These are phyloP conservation scores for Plasmodium inui DNA, from an alignment of 169 alveolate species.

Conservation along the genomic window DNA sequence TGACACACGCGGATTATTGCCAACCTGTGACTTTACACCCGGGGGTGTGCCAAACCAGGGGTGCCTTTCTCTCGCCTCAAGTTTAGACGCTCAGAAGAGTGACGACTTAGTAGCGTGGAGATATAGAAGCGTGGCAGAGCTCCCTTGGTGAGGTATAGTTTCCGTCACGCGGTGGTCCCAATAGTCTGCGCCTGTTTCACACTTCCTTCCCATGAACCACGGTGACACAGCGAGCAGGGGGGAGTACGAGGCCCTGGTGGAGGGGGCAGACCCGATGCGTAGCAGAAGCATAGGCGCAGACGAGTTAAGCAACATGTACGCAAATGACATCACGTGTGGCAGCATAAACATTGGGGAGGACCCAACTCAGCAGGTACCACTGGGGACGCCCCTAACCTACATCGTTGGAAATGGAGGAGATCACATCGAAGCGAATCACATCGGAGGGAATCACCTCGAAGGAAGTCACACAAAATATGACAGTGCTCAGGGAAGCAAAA, in stretches of 20 bases:
- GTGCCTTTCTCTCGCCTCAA: neutral
- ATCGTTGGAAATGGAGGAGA: slow-evolving; percentile 5
- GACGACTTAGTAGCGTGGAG: neutral
- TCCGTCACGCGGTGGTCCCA: neutral
- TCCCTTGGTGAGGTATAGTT: neutral
- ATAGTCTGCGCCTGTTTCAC: neutral
- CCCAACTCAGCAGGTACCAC: neutral
- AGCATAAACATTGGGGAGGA: neutral
- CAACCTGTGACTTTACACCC: neutral
- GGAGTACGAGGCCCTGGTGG: slow-evolving; percentile 23
- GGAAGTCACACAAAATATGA: neutral
- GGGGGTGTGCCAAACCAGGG: neutral
- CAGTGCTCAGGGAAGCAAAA: neutral
- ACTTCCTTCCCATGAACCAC: slow-evolving; percentile 8
- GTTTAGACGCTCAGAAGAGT: neutral
- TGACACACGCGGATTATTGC: slow-evolving; percentile 2
- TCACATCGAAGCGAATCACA: neutral
- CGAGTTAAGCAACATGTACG: slow-evolving; percentile 20
- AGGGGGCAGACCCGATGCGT: neutral
- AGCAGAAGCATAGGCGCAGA: neutral
- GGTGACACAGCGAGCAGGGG: neutral
- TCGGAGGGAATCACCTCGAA: neutral
- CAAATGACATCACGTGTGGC: neutral
- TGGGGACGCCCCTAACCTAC: slow-evolving; percentile 52
- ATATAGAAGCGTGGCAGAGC: neutral